Percentiles rank a stretch among this genome's conserved stretches.
Evolutionary conservation across 208 protist species (phyloP).

Genomic region (Leishmania amazonensis): DNA sequence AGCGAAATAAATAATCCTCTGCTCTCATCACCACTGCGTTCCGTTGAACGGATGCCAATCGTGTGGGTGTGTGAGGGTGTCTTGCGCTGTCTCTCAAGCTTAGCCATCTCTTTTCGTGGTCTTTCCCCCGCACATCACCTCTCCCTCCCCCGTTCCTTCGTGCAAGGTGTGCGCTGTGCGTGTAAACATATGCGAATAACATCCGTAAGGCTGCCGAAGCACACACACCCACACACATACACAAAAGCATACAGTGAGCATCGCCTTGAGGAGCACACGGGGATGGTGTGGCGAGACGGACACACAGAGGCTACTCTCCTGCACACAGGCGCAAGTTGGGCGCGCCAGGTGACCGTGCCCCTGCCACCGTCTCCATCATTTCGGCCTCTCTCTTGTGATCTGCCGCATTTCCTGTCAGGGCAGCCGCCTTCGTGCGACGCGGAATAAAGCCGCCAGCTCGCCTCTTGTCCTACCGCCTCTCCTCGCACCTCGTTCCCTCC

Average conservation of each 20-base stretch:
- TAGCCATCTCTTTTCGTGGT: too few relatives aligned
- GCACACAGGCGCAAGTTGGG: not conserved
- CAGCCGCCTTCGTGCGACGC: not conserved
- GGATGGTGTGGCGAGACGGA: not conserved
- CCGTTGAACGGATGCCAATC: not conserved
- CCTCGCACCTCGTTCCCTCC: too few relatives aligned
- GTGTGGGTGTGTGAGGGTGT: not conserved
- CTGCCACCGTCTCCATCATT: not conserved
- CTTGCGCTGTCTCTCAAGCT: not conserved
- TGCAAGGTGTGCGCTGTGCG: not conserved
- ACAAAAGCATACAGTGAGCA: not conserved
- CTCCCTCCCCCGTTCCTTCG: not conserved
- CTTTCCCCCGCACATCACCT: not conserved
- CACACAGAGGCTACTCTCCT: not conserved
- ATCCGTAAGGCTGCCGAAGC: not conserved
- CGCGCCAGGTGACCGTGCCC: not conserved
- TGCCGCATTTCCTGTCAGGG: not conserved
- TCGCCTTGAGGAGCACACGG: not conserved
- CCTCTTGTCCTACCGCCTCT: not conserved
- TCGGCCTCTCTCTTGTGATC: not conserved
- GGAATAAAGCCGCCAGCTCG: not conserved
- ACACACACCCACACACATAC: not conserved
- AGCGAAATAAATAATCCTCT: not conserved
- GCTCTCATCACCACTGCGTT: not conserved
- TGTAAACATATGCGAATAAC: constrained; percentile 6